phyloP scores from a whole-genome alignment of 208 protist species.

The Crithidia thermophila region DNA sequence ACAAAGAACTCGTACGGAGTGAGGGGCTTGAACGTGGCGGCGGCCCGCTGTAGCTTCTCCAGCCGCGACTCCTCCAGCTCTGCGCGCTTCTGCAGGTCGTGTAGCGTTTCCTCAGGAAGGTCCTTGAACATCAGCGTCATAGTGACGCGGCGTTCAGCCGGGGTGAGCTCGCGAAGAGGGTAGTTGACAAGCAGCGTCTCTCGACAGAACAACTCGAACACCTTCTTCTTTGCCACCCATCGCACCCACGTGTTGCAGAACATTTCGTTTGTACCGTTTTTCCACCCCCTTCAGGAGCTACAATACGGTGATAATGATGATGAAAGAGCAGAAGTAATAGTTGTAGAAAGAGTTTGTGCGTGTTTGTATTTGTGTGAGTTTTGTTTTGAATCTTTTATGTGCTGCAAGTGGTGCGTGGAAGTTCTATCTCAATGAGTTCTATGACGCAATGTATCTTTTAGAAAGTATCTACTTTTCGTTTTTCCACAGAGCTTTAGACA shows the following conservation, averaged over 20 bases:
- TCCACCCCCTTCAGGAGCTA: too few species aligned
- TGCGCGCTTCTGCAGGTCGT: conserved; percentile 39
- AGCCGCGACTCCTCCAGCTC: conserved; percentile 24
- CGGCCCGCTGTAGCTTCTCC: conserved; percentile 22
- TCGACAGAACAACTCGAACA: conserved; percentile 54
- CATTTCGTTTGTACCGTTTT: conserved; percentile 27
- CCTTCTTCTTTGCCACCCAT: conserved; percentile 28
- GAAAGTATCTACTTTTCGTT: too few species aligned
- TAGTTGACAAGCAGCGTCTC: conserved; percentile 54
- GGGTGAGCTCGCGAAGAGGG: conserved; percentile 42
- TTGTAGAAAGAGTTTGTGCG: too few species aligned
- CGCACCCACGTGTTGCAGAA: conserved; percentile 13
- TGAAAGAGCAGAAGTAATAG: not conserved
- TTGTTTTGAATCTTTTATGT: too few species aligned
- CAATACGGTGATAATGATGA: too few species aligned
- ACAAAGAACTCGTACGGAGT: conserved; percentile 70
- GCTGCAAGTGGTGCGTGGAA: too few species aligned
- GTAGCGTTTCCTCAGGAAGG: conserved; percentile 33
- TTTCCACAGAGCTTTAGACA: too few species aligned
- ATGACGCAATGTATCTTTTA: too few species aligned
- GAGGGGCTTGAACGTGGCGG: conserved; percentile 18
- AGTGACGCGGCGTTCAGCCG: conserved; percentile 37
- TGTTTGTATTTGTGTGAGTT: too few species aligned
- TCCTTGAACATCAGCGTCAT: conserved; percentile 51
- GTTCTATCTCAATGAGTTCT: too few species aligned